Base-by-base conservation (phyloP, 441 rosid genomes). In the Aleurites moluccanus region DNA sequence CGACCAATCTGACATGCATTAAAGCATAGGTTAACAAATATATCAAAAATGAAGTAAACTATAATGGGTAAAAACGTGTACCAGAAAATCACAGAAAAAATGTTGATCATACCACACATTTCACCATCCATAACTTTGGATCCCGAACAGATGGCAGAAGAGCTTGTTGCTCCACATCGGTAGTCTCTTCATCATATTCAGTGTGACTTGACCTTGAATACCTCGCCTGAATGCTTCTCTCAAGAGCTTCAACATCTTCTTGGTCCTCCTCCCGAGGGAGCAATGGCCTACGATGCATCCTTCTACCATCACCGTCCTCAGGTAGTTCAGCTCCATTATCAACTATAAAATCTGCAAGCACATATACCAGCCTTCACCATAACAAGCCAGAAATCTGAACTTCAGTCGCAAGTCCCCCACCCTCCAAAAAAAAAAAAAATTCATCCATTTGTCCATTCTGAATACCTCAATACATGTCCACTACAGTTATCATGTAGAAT, bases 101-200 rank as follows among this genome's bases (percentile, higher is more conserved):
- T 28, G 76, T 56, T 67, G 74, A 57, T 3, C 95, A 4, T 91
- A 93, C 99, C 90, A 90, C 98, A 84, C 99, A 96, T 82, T 96
- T 94, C 73, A 92, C 98, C 99, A 96, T 92, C 99, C 99, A 96
- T 72, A 96, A 76, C 84, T 96, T 93, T 20, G 98, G 97, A 87
- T 96, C 99, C 78, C 97, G 88, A 59, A 96, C 97, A 70, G 98
- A 94, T 16, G 99, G 99, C 83, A 96, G 80, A 70, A 96, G 97
- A 27, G 99, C 98, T 83, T 94, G 99, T 76, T 94, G 98, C 79
- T 94, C 99, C 44, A 96, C 99, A 47, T 93, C 97, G 55, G 94
- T 91, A 21, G 98, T 88, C 85, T 96, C 99, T 77, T 96, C 98
- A 77, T 96, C 98, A 81, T 93, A 92, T 57, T 93, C 99, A 38